phyloP scores from a whole-genome alignment of 768 basidiomycete species.

The Polyporus arcularius region DNA sequence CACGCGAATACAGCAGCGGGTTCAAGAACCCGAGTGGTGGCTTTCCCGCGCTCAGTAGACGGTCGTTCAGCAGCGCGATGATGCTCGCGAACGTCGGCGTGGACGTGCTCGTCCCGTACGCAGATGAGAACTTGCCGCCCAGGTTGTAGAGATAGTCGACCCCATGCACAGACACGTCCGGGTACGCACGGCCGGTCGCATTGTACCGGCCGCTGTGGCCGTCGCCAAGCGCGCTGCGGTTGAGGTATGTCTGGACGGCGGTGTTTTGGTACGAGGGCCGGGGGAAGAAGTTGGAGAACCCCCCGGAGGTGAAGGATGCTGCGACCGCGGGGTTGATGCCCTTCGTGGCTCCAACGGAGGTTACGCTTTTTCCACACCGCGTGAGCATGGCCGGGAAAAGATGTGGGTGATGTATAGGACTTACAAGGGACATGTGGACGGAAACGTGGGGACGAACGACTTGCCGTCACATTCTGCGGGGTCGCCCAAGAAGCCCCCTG shows the following conservation, averaged over 20 bases:
- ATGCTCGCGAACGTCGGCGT: conserved; percentile 34
- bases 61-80: conserved; percentile 40
- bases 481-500: conserved; percentile 16
- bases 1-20: conserved; percentile 32
- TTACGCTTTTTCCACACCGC: conserved; percentile 23
- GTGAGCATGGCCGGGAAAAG: neutral
- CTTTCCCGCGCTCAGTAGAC: conserved; percentile 30
- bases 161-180: conserved; percentile 64
- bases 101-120: conserved; percentile 45
- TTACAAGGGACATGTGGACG: conserved; percentile 35
- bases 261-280: conserved; percentile 30
- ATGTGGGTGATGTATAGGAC: neutral
- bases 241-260: conserved; percentile 41
- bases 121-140: conserved; percentile 40
- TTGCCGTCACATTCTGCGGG: conserved; percentile 16
- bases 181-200: conserved; percentile 42
- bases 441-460: conserved; percentile 36
- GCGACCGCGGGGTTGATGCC: conserved; percentile 27
- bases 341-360: conserved; percentile 35
- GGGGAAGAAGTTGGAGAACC: conserved; percentile 39
- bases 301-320: conserved; percentile 34
- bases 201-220: conserved; percentile 59
- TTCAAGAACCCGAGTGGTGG: conserved; percentile 39
- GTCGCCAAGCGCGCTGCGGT: conserved; percentile 40
- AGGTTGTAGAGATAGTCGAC: conserved; percentile 49